A percentile compares a stretch with the other conserved stretches of the same genome.
These are phyloP conservation scores for Colletotrichum sansevieriae DNA, from an alignment of 2,329 filamentous ascomycete genomes.

Conservation along the genomic window DNA sequence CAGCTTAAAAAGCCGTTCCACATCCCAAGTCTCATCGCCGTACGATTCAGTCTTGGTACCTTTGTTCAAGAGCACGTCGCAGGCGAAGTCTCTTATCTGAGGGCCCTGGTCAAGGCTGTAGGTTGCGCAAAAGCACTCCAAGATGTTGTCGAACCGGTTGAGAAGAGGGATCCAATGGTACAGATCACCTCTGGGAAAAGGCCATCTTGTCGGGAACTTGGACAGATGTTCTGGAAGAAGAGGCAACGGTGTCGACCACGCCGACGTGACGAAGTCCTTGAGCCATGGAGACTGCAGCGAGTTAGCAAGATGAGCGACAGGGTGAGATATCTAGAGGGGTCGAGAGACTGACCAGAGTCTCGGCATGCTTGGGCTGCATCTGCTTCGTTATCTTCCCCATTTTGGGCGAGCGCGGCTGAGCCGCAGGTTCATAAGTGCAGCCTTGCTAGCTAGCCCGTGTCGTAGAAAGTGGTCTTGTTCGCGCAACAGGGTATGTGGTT, in stretches of 20 bases:
- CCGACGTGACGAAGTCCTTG: slow-evolving; percentile 80
- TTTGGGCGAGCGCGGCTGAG: slow-evolving; percentile 68
- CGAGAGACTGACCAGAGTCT: slow-evolving; percentile 69
- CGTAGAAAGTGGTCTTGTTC: slow-evolving; percentile 24
- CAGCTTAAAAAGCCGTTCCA: slow-evolving; percentile 64
- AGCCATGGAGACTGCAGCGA: slow-evolving; percentile 84
- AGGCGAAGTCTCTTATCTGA: slow-evolving; percentile 81
- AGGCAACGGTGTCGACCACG: slow-evolving; percentile 77
- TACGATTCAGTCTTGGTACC: slow-evolving; percentile 65
- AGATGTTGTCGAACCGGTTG: slow-evolving; percentile 91
- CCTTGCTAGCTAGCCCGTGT: slow-evolving; percentile 40
- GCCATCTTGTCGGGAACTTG: slow-evolving; percentile 90
- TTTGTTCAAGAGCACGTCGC: slow-evolving; percentile 72
- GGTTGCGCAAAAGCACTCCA: slow-evolving; percentile 83
- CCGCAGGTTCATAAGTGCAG: slow-evolving; percentile 59
- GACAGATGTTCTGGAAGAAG: slow-evolving; percentile 82
- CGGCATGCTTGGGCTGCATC: slow-evolving; percentile 76
- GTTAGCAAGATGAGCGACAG: slow-evolving; percentile 38
- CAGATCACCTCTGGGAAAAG: slow-evolving; percentile 92
- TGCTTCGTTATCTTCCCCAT: slow-evolving; percentile 79
- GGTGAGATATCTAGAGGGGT: slow-evolving; percentile 9
- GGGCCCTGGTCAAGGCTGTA: slow-evolving; percentile 86
- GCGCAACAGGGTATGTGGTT: slow-evolving; percentile 29
- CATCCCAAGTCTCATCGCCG: slow-evolving; percentile 62
- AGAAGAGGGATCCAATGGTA: slow-evolving; percentile 98